A percentile compares a stretch with the other conserved stretches of the same genome.
These are phyloP conservation scores for Lyophyllum decastes DNA, from an alignment of 768 basidiomycete genomes.

Conservation along the genomic window DNA sequence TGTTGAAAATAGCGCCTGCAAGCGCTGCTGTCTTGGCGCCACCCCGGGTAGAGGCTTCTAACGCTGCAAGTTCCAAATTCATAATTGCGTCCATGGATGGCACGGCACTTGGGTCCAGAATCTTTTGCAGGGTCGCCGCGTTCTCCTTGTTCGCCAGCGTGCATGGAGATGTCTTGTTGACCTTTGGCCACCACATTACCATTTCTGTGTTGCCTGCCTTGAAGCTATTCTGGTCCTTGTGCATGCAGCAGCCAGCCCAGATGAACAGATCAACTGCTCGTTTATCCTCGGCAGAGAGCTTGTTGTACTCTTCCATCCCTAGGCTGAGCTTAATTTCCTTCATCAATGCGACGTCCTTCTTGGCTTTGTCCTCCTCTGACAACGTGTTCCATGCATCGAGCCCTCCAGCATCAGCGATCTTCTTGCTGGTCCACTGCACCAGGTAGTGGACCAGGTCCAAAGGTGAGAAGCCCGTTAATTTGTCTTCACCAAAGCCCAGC, in stretches of 20 bases:
- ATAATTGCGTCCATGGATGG: background rate
- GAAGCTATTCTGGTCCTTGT: slow-evolving; percentile 37
- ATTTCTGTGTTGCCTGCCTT: slow-evolving; percentile 30
- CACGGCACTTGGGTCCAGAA: background rate
- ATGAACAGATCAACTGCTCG: slow-evolving; percentile 27
- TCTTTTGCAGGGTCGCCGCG: slow-evolving; percentile 9
- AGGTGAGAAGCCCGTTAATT: background rate
- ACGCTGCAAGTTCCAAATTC: background rate
- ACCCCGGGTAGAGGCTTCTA: slow-evolving; percentile 13
- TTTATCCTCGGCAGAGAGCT: slow-evolving; percentile 18
- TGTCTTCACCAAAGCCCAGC: slow-evolving; percentile 18
- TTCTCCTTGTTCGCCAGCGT: slow-evolving; percentile 31
- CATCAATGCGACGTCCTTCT: slow-evolving; percentile 16
- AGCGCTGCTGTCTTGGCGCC: slow-evolving; percentile 26
- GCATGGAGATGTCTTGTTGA: slow-evolving; percentile 20
- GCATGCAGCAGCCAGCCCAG: slow-evolving; percentile 39
- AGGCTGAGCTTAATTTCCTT: slow-evolving; percentile 16
- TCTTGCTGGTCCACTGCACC: slow-evolving; percentile 18
- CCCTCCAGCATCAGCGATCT: slow-evolving; percentile 26
- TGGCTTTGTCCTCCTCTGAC: slow-evolving; percentile 19
- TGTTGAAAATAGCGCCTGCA: slow-evolving; percentile 31
- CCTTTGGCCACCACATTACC: slow-evolving; percentile 25
- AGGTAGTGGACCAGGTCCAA: slow-evolving; percentile 20
- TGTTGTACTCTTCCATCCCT: slow-evolving; percentile 22
- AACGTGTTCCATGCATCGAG: slow-evolving; percentile 23